phyloP scores from a whole-genome alignment of 2,329 filamentous ascomycete species.

The Phialophora macrospora region DNA sequence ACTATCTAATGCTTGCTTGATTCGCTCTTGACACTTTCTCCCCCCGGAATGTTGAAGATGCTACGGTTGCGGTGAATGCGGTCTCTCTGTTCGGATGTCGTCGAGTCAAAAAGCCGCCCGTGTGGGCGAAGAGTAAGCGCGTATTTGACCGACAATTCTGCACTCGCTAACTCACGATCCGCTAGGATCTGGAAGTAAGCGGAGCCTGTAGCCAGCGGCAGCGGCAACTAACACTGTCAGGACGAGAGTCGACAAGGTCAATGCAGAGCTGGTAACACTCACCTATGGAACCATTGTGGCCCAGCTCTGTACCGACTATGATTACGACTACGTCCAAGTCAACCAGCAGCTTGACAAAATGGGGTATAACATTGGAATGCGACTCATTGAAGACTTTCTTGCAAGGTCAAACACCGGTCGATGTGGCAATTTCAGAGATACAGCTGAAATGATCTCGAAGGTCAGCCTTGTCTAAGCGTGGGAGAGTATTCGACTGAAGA shows the following conservation, averaged over 20 bases:
- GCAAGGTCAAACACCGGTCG: constrained; percentile 90
- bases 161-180: constrained; percentile 18
- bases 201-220: constrained; percentile 9
- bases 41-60: constrained; percentile 17
- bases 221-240: constrained; percentile 56
- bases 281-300: constrained; percentile 98
- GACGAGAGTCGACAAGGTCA: constrained; percentile 95
- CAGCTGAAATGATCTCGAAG: constrained; percentile 94
- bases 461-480: constrained; percentile 52
- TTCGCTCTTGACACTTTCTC: neutral
- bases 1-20: neutral
- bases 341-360: constrained; percentile 98
- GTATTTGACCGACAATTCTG: neutral
- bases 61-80: neutral
- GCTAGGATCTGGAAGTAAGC: constrained; percentile 89
- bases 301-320: constrained; percentile 95
- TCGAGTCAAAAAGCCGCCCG: constrained; percentile 66
- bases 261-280: constrained; percentile 93
- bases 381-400: constrained; percentile 95
- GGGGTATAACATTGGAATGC: constrained; percentile 97
- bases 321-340: constrained; percentile 90
- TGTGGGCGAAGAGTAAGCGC: constrained; percentile 73
- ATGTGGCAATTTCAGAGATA: constrained; percentile 92
- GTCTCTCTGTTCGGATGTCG: constrained; percentile 27
- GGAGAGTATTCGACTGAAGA: neutral